Base-by-base conservation (phyloP, 495 filamentous ascomycete genomes). In the Stereocaulon alpinum region DNA sequence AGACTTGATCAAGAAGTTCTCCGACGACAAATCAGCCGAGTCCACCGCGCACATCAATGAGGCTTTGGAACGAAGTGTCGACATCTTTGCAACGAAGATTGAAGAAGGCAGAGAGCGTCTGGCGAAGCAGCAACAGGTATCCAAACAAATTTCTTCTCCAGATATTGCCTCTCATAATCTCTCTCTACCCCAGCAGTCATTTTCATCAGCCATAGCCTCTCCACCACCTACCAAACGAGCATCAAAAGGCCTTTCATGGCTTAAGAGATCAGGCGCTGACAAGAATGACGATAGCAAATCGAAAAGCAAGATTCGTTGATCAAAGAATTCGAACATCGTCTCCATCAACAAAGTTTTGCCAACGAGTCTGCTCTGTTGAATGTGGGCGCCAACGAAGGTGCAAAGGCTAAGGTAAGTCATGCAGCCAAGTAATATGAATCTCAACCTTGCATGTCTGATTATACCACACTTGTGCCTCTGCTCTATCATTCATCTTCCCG, bases 291-390 rank as follows among this genome's bases (percentile, higher is more conserved):
- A 55, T 34, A 63, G 82, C 79, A 84, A 64, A 82, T 83, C 64
- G 74, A 82, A 60, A 78, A 80, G 58, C 82, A 83, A 69, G 80
- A 83, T 47, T 71, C 73, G 40, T 72, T 80, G 54, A 82, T 84
- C 70, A 79, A 80, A 66, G 77, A 79, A 34, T 74, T 85, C 18
- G 77, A 80, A 56, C 74, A 77, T 59, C 75, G 77, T 50, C 73
- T 84, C 58, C 78, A 80, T 41, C 70, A 75, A 32, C 49, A 52
- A 37, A 37, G 17, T 18, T 9, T 18, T 17, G 48, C 2, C 32
- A 42, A 58, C 3, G 45, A 37, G 1, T 41, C 44, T 40, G 22
- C 10, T 7, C 48, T 37, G 17, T 30, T 27, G 4, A 30, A 30
- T 6, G 40, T 27, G 12, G 22, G 30, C 17, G 32, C 40, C 17